phyloP scores from a whole-genome alignment of 2,329 filamentous ascomycete genomes.

The Clarireedia homoeocarpa region DNA sequence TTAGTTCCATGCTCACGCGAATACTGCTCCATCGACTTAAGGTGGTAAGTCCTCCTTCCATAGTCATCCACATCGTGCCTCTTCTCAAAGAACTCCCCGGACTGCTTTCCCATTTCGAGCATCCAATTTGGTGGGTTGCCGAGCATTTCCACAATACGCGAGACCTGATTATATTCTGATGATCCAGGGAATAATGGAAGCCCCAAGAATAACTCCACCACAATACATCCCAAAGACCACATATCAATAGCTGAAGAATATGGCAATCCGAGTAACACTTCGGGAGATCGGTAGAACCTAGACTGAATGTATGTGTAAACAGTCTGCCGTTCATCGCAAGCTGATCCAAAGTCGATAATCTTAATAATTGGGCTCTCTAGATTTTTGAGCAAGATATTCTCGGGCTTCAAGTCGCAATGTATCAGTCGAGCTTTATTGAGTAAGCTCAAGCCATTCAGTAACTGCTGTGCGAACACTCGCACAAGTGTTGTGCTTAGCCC shows the following conservation, averaged over 20 bases:
- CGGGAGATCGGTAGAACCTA: constrained; percentile 92
- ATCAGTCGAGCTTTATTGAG: constrained; percentile 95
- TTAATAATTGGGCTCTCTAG: constrained; percentile 99
- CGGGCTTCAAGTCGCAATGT: constrained; percentile 95
- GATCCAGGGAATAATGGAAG: constrained; percentile 92
- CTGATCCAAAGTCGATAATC: constrained; percentile 98
- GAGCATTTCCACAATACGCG: constrained; percentile 95
- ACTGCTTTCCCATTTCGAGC: constrained; percentile 98
- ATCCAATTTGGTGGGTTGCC: constrained; percentile 97
- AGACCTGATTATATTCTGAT: constrained; percentile 97
- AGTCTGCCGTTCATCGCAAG: constrained; percentile 95
- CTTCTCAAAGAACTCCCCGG: constrained; percentile 96
- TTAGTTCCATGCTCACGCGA: constrained; percentile 92
- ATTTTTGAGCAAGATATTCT: constrained; percentile 97
- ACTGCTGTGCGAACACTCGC: constrained; percentile 92
- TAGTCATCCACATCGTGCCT: constrained; percentile 75
- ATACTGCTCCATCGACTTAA: constrained; percentile 98
- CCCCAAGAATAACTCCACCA: constrained; percentile 93
- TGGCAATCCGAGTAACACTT: constrained; percentile 88
- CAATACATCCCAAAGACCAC: constrained; percentile 98
- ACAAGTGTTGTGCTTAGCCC: constrained; percentile 95
- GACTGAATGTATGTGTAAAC: constrained; percentile 99
- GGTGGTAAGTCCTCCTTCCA: constrained; percentile 77
- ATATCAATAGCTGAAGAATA: constrained; percentile 99
- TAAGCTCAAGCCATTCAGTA: constrained; percentile 84